Evolutionary conservation across 192 early-diverging fungal genomes (phyloP), one percentile per base, ranked within the genome.

Genomic region (Coemansia sp.): DNA sequence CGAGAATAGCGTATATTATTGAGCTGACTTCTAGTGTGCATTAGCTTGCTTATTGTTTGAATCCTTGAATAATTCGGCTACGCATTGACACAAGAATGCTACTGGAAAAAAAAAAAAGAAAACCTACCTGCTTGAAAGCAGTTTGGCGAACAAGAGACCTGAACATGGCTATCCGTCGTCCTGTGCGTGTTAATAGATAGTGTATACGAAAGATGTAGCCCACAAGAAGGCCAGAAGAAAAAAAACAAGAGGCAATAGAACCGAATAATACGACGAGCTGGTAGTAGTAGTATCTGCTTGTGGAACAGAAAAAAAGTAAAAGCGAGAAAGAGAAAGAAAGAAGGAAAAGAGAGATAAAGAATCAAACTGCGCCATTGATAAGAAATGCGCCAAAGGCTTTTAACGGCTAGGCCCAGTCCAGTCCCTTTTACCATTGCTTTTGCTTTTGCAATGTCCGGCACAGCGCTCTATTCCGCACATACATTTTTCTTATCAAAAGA

Each of bases 101-200:
- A 1, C 26, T 26, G 26, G 26, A 26, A 26, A 26, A 26, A 26
- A 26, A 26, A 26, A 3, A 26, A 26, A 26, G 26, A 22, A 54
- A 6, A 65, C 74, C 36, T 82, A 82, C 80, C 70, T 82, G 80
- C 80, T 76, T 77, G 22, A 76, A 40, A 41, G 72, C 56, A 26
- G 74, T 49, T 63, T 77, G 74, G 66, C 80, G 74, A 71, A 71
- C 72, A 62, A 82, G 46, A 57, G 74, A 60, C 62, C 62, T 67
- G 42, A 82, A 49, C 80, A 82, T 82, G 45, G 13, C 39, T 59
- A 40, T 59, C 46, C 12, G 16, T 59, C 37, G 51, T 54, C 51
- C 42, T 40, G 40, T 54, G 57, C 47, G 21, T 65, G 46, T 59
- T 59, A 40, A 41, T 16, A 59, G 57, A 59, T 37, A 59, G 39